A percentile compares a stretch with the other conserved stretches of the same genome.
phyloP scores from a whole-genome alignment of 1,284 basidiomycete genomes.

The Ceratobasidium sp. region DNA sequence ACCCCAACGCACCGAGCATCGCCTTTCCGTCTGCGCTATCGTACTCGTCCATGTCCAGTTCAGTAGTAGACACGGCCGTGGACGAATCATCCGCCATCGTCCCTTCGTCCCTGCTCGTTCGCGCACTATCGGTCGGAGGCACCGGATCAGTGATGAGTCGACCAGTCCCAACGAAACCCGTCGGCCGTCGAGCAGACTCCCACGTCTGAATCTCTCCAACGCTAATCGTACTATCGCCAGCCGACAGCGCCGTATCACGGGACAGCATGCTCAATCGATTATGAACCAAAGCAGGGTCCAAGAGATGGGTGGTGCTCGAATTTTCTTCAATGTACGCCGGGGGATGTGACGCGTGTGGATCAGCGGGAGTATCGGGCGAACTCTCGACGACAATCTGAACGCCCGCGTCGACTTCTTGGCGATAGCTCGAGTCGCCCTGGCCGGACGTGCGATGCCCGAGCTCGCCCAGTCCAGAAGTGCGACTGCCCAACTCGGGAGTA shows the following conservation, averaged over 20 bases:
- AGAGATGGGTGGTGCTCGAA: background rate
- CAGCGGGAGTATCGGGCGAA: background rate
- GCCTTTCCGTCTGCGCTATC: too few relatives aligned
- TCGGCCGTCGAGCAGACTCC: slow-evolving; percentile 20
- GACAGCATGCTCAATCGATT: slow-evolving; percentile 11
- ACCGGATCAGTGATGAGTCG: too few relatives aligned
- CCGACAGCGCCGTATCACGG: slow-evolving; percentile 5
- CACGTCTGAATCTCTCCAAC: slow-evolving; percentile 26
- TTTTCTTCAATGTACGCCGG: background rate
- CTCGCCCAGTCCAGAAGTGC: background rate
- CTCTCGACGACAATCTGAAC: slow-evolving; percentile 25
- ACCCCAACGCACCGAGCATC: too few relatives aligned
- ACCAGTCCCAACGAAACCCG: slow-evolving; percentile 26
- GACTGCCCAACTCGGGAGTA: background rate
- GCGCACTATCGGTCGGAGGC: too few relatives aligned
- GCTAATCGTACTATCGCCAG: slow-evolving; percentile 16
- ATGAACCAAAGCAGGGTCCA: background rate
- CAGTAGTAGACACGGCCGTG: too few relatives aligned
- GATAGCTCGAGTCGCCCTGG: background rate
- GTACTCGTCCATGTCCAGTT: too few relatives aligned
- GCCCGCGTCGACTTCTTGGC: slow-evolving; percentile 25
- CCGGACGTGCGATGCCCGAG: background rate
- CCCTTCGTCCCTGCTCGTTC: too few relatives aligned
- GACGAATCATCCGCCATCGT: too few relatives aligned
- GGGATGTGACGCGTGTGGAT: background rate